Percentiles rank a stretch among this genome's conserved stretches.
Evolutionary conservation across 225 moss, liverwort and hornwort genomes (phyloP).

Genomic region (Lunularia cruciata): DNA sequence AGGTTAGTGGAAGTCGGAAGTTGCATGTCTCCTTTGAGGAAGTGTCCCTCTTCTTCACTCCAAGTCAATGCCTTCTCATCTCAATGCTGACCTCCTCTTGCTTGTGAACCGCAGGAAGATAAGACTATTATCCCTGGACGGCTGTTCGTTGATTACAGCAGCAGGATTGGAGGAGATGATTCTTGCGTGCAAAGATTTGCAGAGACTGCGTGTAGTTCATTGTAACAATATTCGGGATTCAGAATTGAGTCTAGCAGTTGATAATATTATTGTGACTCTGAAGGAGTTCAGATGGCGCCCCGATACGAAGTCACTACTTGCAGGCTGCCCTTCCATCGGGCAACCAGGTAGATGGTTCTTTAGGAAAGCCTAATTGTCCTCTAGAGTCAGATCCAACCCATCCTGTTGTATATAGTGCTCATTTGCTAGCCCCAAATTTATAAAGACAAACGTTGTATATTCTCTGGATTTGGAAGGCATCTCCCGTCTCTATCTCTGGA

Average conservation of each 20-base stretch:
- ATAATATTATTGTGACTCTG: constrained; percentile 63
- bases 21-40: too few species aligned
- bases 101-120: constrained; percentile 53
- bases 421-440: constrained; percentile 12
- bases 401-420: constrained; percentile 24
- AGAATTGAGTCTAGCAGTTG: constrained; percentile 70
- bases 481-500: background rate
- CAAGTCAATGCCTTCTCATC: too few species aligned
- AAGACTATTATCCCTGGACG: constrained; percentile 68
- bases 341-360: constrained; percentile 86
- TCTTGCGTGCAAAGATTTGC: constrained; percentile 75
- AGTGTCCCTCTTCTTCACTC: too few species aligned
- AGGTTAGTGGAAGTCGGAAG: too few species aligned
- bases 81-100: background rate
- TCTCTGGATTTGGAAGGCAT: background rate
- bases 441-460: constrained; percentile 10
- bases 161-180: constrained; percentile 71
- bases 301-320: constrained; percentile 81
- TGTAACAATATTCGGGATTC: constrained; percentile 85
- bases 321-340: constrained; percentile 59
- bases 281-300: constrained; percentile 95
- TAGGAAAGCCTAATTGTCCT: constrained; percentile 31
- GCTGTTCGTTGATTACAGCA: constrained; percentile 83
- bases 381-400: background rate
- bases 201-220: constrained; percentile 76